Conservation (phyloP, 352 stramenopile species). For the Phytopythium delawarense region DNA sequence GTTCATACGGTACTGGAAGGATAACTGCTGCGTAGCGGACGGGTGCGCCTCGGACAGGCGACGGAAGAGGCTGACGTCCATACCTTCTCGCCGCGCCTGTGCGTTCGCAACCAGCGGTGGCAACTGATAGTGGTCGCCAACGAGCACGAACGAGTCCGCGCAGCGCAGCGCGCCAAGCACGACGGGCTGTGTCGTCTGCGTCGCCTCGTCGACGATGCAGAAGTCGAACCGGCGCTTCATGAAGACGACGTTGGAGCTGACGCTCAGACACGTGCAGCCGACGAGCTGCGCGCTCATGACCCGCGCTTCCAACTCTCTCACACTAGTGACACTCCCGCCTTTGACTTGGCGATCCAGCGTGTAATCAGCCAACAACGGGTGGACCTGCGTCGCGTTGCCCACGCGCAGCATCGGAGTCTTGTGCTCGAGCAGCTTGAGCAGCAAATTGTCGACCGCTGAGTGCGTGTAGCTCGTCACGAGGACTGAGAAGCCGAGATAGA, state of each 20-base stretch:
- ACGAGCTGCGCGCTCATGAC: constrained; percentile 56
- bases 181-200: constrained; percentile 97
- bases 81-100: constrained; percentile 80
- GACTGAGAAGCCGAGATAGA: constrained; percentile 91
- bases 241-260: constrained; percentile 78
- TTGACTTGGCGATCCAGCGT: constrained; percentile 37
- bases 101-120: constrained; percentile 93
- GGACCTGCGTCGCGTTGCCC: constrained; percentile 64
- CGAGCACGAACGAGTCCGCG: constrained; percentile 94
- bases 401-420: constrained; percentile 75
- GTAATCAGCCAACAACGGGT: constrained; percentile 58
- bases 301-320: constrained; percentile 40
- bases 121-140: constrained; percentile 98
- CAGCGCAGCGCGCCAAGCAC: constrained; percentile 90
- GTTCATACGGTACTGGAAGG: constrained; percentile 99
- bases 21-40: constrained; percentile 89
- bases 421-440: constrained; percentile 89
- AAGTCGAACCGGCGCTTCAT: constrained; percentile 93
- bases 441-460: constrained; percentile 96
- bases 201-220: constrained; percentile 98
- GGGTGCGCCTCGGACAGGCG: constrained; percentile 90
- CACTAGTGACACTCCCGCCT: constrained; percentile 26
- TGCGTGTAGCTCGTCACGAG: constrained; percentile 98
- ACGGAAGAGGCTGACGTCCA: constrained; percentile 90
- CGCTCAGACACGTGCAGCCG: constrained; percentile 70